Base-by-base conservation (phyloP, 2,329 filamentous ascomycete species). In the Aspergillus versicolor region DNA sequence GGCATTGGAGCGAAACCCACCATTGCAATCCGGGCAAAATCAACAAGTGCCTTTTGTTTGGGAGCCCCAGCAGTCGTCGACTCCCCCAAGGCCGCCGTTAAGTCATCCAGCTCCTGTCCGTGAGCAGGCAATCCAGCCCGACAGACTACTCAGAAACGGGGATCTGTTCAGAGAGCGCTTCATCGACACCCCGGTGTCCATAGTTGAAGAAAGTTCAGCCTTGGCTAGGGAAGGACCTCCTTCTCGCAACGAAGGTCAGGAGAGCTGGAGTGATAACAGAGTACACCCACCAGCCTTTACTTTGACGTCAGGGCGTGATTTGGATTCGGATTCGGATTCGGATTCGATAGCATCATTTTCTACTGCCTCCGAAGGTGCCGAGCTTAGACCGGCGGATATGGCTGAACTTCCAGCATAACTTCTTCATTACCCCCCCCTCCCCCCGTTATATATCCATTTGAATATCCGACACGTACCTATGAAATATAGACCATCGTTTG, bases 311-410 rank as follows among this genome's bases (percentile, higher is more conserved):
- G 27, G 27, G 3, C 27, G 27, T 11, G 27, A 30, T 21, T 21
- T 4, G 21, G 21, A 21, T 21, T 21, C 21, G 21, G 21, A 21
- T 30, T 30, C 27, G 27, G 54, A 57, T 19, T 57, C 57, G 13
- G 67, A 69, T 34, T 63, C 62, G 7, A 57, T 63, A 32, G 61
- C 60, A 40, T 68, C 66, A 21, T 61, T 67, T 19, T 69, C 65
- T 46, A 70, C 68, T 42, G 68, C 67, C 2, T 57, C 57, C 8
- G 67, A 69, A 38, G 58, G 42, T 24, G 58, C n/a, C 8, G 17
- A 17, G 6, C 13, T 19, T 34, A 30, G 9, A 9, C 17, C 27
- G 7, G 11, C 1, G 40, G 12, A 48, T 30, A 15, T 54, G 3
- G 21, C 43, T n/a, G 58, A 57, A 37, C 46, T 60, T 34, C 41